These are phyloP conservation scores for Colletotrichum shisoi DNA, from an alignment of 2,329 filamentous ascomycete species.

Conservation along the genomic window DNA sequence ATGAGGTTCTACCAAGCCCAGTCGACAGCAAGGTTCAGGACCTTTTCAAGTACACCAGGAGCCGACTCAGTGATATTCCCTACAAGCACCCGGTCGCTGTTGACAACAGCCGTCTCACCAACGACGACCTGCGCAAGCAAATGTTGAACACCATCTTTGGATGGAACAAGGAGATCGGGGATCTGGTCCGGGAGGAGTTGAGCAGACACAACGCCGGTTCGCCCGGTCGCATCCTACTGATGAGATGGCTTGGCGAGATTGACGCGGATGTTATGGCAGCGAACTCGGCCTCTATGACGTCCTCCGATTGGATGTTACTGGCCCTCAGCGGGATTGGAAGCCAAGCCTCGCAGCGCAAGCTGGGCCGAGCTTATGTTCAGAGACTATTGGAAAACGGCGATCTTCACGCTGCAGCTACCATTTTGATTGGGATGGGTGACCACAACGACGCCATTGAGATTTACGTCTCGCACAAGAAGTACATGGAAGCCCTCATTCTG, in stretches of 20 bases:
- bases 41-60: constrained; percentile 85
- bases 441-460: constrained; percentile 95
- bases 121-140: constrained; percentile 82
- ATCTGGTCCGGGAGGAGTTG: constrained; percentile 85
- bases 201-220: constrained; percentile 76
- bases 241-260: constrained; percentile 91
- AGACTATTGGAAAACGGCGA: constrained; percentile 88
- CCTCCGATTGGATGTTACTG: constrained; percentile 95
- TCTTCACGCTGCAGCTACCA: constrained; percentile 88
- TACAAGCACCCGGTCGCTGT: constrained; percentile 73
- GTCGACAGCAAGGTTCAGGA: constrained; percentile 76
- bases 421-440: constrained; percentile 91
- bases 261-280: constrained; percentile 82
- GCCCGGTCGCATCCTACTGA: constrained; percentile 79
- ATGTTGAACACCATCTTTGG: constrained; percentile 96
- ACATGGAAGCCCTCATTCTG: constrained; percentile 90
- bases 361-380: constrained; percentile 90
- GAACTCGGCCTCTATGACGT: constrained; percentile 85
- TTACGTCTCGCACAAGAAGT: constrained; percentile 89
- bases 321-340: constrained; percentile 85
- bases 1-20: constrained; percentile 82
- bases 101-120: constrained; percentile 69
- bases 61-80: constrained; percentile 80
- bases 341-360: constrained; percentile 81
- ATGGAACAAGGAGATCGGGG: constrained; percentile 85